Conservation (phyloP, 2,329 filamentous ascomycete species). For the Didymella keratinophila region DNA sequence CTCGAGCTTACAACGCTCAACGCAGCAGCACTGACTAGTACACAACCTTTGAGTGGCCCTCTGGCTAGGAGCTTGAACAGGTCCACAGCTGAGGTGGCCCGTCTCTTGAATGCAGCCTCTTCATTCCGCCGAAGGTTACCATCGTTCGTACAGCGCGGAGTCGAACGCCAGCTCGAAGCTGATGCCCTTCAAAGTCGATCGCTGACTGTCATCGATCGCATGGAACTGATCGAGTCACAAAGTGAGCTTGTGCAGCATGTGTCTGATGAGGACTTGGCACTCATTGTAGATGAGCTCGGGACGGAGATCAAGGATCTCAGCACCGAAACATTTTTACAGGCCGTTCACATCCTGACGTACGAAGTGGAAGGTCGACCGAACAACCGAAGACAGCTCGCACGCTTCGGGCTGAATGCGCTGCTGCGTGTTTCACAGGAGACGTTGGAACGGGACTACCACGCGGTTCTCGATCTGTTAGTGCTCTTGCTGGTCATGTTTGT, state of each 20-base stretch:
- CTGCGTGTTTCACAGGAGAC: conserved; percentile 82
- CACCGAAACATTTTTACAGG: conserved; percentile 61
- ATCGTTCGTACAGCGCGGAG: conserved; percentile 72
- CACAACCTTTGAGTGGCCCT: conserved; percentile 28
- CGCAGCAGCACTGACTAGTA: conserved; percentile 50
- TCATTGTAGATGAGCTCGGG: conserved; percentile 69
- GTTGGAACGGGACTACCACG: conserved; percentile 73
- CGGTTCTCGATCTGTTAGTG: conserved; percentile 83
- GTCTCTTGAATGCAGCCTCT: conserved; percentile 73
- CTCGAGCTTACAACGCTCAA: conserved; percentile 81
- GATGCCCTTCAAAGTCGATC: conserved; percentile 79
- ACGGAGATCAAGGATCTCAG: conserved; percentile 55
- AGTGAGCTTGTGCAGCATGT: conserved; percentile 81
- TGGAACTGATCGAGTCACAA: conserved; percentile 79
- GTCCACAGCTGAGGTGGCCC: conserved; percentile 61
- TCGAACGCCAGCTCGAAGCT: conserved; percentile 70
- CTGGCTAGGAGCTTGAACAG: conserved; percentile 45
- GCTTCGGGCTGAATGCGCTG: conserved; percentile 77
- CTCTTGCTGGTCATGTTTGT: conserved; percentile 78
- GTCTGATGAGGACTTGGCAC: conserved; percentile 72
- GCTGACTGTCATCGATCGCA: conserved; percentile 66
- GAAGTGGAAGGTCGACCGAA: conserved; percentile 49
- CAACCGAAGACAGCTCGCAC: conserved; percentile 64
- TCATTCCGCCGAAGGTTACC: conserved; percentile 75
- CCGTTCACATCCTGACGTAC: conserved; percentile 60